Base-by-base conservation (phyloP, 176 grass and related monocot species). In the Cenchrus purpureus region DNA sequence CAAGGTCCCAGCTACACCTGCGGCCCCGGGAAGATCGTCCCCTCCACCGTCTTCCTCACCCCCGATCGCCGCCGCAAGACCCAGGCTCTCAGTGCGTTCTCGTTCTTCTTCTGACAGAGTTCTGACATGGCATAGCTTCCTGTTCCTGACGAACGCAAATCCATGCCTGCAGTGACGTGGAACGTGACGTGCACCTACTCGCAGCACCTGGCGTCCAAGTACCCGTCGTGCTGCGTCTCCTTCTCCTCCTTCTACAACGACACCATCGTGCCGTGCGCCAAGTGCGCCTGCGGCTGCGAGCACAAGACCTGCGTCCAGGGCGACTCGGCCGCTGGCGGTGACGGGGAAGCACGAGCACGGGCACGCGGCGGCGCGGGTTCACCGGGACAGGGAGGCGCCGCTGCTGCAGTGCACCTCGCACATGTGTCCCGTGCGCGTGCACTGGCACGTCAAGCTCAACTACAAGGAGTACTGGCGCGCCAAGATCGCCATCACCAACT, bases 371-470 rank as follows among this genome's bases (percentile, higher is more conserved):
- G 54, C 17, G 44, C 78, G 57, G 2, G 28, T 52, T 12, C 79
- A 40, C 65, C 16, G 83, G 57, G 79, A 57, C 19, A 34, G 12
- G 73, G 73, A 63, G n/a, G 32, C 84, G 42, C 71, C 93, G 65
- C 68, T 90, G 82, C 91, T 99, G 71, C 93, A 96, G 88, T 94
- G 97, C 90, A 94, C 91, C 14, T 62, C 72, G 14, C 97, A 99
- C 86, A 99, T 99, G 97, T 99, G 97, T 84, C 97, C 97, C 3
- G 92, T 99, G 80, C 77, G 97, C 20, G 91, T 96, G 45, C 93
- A 96, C 84, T 96, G 97, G 93, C 97, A 99, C 77, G 76, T 99
- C 29, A 99, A 99, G 82, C 78, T 96, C 86, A 99, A 99, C 90
- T 94, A 99, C 93, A 94, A 88, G 86, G 94, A 96, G 52, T 94